Evolutionary conservation across 306 rosid species (phyloP).

Genomic region (Fagus crenata): DNA sequence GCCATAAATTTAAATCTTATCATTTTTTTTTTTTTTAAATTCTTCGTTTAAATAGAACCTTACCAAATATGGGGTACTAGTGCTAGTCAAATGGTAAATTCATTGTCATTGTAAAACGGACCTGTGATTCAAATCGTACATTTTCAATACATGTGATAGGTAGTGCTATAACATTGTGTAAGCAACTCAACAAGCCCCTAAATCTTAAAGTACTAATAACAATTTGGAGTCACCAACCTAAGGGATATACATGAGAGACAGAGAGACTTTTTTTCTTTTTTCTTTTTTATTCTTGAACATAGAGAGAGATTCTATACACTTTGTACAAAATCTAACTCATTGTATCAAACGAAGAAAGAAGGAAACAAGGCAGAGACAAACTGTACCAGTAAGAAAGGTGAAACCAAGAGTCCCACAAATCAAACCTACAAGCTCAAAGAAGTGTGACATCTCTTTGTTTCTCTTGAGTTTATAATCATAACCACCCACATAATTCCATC

Average conservation of each 20-base stretch:
- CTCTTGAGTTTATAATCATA: constrained; percentile 22
- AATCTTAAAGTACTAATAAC: not conserved
- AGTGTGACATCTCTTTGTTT: constrained; percentile 23
- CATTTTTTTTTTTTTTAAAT: too few species aligned
- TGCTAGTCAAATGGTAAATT: too few species aligned
- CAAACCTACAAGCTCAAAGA: constrained; percentile 35
- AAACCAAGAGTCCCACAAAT: constrained; percentile 41
- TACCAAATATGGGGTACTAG: too few species aligned
- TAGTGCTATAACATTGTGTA: too few species aligned
- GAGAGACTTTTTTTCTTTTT: not conserved
- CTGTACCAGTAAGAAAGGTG: constrained; percentile 46
- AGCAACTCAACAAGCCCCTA: not conserved
- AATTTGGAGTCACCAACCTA: not conserved
- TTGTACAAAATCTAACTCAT: not conserved
- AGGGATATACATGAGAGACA: not conserved
- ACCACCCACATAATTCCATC: constrained; percentile 48
- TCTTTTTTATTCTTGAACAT: not conserved
- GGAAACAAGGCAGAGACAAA: constrained; percentile 46
- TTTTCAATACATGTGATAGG: too few species aligned
- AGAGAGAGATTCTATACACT: not conserved
- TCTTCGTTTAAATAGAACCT: too few species aligned
- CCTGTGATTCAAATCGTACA: too few species aligned
- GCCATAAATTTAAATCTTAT: too few species aligned
- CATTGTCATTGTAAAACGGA: too few species aligned
- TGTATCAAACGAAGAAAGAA: constrained; percentile 38